Percentiles rank a stretch among this genome's conserved stretches.
phyloP scores from a whole-genome alignment of 768 basidiomycete genomes.

The Phallus indusiatus region DNA sequence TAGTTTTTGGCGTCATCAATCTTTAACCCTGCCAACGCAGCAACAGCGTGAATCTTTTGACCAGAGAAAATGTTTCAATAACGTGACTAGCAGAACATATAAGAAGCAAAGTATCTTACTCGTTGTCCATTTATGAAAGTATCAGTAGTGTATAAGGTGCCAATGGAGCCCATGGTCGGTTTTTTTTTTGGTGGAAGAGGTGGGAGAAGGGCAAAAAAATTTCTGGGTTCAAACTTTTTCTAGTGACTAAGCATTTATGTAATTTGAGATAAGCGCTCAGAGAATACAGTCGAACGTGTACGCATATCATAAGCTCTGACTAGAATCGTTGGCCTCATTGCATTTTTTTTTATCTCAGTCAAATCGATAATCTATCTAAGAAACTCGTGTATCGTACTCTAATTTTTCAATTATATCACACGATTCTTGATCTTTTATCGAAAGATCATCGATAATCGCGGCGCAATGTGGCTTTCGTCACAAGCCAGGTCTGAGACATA shows the following conservation, averaged over 20 bases:
- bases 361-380: background rate
- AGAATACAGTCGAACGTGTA: background rate
- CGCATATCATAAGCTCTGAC: background rate
- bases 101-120: constrained; percentile 1
- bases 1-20: constrained; percentile 45
- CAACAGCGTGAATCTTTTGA: constrained; percentile 41
- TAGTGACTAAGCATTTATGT: constrained; percentile 1
- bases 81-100: background rate
- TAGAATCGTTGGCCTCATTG: background rate
- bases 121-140: background rate
- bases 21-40: constrained; percentile 50
- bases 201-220: constrained; percentile 3
- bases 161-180: constrained; percentile 8
- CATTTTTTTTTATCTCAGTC: background rate
- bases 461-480: too few species aligned
- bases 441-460: background rate
- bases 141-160: constrained; percentile 6
- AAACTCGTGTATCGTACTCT: background rate
- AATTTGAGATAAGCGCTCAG: background rate
- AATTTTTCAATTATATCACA: background rate
- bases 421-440: background rate
- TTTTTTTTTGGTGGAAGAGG: background rate
- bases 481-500: too few species aligned
- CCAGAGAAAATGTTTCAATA: background rate
- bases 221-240: background rate